Percentiles rank a stretch among this genome's conserved stretches.
phyloP scores from a whole-genome alignment of 345 rosid species.

The Melaleuca alternifolia region DNA sequence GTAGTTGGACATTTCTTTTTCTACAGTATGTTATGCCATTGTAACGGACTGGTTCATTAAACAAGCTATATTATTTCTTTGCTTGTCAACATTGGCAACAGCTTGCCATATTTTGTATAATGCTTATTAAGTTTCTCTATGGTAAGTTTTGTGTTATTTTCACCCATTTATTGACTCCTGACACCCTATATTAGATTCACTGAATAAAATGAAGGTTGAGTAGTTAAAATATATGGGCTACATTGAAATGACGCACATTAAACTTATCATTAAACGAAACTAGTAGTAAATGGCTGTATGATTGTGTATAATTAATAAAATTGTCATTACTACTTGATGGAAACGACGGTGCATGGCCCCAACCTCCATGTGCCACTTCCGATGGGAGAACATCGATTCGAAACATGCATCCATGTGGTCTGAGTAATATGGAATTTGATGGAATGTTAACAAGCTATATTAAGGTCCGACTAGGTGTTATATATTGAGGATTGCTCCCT shows the following conservation, averaged over 20 bases:
- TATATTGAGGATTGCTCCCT: background rate
- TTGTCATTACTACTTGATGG: no score
- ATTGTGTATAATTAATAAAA: no score
- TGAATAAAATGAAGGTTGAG: no score
- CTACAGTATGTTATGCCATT: background rate
- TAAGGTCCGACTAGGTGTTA: background rate
- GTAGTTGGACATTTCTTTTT: background rate
- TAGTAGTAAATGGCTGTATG: no score
- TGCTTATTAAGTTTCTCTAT: background rate
- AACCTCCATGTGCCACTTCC: background rate
- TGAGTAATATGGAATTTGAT: background rate
- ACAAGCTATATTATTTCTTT: background rate
- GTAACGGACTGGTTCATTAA: background rate
- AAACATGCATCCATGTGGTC: background rate
- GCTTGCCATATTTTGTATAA: background rate
- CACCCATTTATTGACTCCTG: no score
- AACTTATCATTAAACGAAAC: no score
- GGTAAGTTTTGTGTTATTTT: background rate
- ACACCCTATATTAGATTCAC: no score
- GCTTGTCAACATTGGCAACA: background rate
- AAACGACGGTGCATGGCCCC: no score
- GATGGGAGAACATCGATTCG: background rate
- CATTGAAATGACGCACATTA: no score
- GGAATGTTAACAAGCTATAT: background rate
- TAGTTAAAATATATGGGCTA: no score